These are phyloP conservation scores for Naganishia randhawae DNA, from an alignment of 768 basidiomycete species.

Conservation along the genomic window DNA sequence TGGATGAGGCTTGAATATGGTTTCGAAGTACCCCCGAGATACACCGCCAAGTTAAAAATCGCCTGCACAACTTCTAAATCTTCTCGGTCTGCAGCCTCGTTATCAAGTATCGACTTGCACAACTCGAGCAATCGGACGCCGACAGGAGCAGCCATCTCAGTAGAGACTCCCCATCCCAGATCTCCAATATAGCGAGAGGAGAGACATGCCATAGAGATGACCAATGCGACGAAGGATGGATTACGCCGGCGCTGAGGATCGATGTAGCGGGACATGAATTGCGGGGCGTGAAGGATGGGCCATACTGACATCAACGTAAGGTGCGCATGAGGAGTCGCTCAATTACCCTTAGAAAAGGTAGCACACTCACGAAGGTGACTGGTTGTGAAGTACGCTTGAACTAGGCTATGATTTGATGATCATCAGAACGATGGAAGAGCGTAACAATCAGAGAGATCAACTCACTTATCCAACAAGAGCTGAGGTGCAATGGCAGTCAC, in stretches of 20 bases:
- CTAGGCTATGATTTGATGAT: constrained; percentile 1
- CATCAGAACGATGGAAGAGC: neutral
- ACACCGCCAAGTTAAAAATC: constrained; percentile 30
- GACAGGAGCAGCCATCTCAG: constrained; percentile 6
- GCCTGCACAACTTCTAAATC: constrained; percentile 34
- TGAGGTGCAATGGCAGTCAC: constrained; percentile 25
- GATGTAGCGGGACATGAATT: constrained; percentile 31
- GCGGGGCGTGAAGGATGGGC: constrained; percentile 32
- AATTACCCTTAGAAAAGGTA: neutral
- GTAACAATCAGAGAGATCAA: neutral
- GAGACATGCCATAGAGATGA: constrained; percentile 31
- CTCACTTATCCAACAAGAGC: constrained; percentile 31
- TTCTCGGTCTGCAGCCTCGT: constrained; percentile 22
- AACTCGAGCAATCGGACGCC: constrained; percentile 6
- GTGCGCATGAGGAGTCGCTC: neutral
- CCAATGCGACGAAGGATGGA: constrained; percentile 33
- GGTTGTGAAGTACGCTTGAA: constrained; percentile 32
- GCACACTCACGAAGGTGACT: constrained; percentile 31
- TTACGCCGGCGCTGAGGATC: neutral
- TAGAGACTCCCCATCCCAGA: neutral
- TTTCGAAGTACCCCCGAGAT: constrained; percentile 31
- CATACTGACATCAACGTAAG: constrained; percentile 24
- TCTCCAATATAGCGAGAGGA: constrained; percentile 31
- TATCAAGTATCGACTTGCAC: constrained; percentile 16
- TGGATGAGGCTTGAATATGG: constrained; percentile 29